These are phyloP conservation scores for Pseudogymnoascus sp. DNA, from an alignment of 2,329 filamentous ascomycete species.

Conservation along the genomic window DNA sequence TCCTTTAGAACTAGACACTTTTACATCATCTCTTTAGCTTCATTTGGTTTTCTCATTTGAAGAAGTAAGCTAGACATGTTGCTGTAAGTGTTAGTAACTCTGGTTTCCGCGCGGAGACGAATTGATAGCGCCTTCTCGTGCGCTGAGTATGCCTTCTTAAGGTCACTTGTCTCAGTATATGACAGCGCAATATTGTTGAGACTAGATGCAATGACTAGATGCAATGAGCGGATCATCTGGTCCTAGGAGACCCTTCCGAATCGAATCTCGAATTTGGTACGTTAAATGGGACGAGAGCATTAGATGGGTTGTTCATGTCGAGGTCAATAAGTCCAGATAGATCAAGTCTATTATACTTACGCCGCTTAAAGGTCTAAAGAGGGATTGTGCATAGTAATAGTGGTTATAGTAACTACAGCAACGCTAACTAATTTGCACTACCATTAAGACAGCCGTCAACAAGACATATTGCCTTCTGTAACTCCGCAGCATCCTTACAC, in stretches of 20 bases:
- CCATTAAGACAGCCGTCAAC: neutral
- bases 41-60: slow-evolving; percentile 31
- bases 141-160: slow-evolving; percentile 26
- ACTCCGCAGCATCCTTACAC: slow-evolving; percentile 25
- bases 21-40: slow-evolving; percentile 32
- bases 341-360: slow-evolving; percentile 17
- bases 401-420: too few relatives aligned
- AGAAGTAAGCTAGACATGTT: slow-evolving; percentile 34
- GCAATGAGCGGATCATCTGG: slow-evolving; percentile 28
- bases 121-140: slow-evolving; percentile 29
- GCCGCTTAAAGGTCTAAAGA: too few relatives aligned
- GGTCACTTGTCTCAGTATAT: slow-evolving; percentile 31
- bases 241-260: slow-evolving; percentile 17
- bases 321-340: slow-evolving; percentile 31
- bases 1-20: slow-evolving; percentile 32
- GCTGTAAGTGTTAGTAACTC: slow-evolving; percentile 36
- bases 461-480: slow-evolving; percentile 14
- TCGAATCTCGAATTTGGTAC: slow-evolving; percentile 24
- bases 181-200: slow-evolving; percentile 32
- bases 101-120: slow-evolving; percentile 26
- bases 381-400: too few relatives aligned
- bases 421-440: neutral
- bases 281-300: slow-evolving; percentile 25
- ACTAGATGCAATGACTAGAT: slow-evolving; percentile 17
- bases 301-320: slow-evolving; percentile 24